A percentile compares a stretch with the other conserved stretches of the same genome.
These are phyloP conservation scores for Sedum album DNA, from an alignment of 164 flowering plant species.

Conservation along the genomic window DNA sequence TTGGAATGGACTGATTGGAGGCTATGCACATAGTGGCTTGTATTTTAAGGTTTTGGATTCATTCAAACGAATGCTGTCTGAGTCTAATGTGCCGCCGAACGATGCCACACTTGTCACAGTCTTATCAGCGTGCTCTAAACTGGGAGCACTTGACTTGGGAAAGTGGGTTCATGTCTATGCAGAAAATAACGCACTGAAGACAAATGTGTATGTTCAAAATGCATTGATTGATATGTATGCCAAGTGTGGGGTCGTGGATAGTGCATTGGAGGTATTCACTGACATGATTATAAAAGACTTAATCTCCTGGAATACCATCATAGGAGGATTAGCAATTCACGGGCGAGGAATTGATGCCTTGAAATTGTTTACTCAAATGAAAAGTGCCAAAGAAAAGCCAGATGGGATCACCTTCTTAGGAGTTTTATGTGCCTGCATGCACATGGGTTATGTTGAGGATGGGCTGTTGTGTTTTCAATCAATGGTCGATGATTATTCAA, in stretches of 20 bases:
- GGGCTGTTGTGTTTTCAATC: constrained; percentile 42
- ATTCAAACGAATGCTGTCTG: constrained; percentile 48
- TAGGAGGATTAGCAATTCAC: constrained; percentile 57
- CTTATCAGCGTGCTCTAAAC: constrained; percentile 52
- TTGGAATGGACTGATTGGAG: constrained; percentile 67
- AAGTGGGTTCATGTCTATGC: constrained; percentile 55
- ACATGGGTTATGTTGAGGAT: constrained; percentile 50
- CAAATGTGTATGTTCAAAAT: constrained; percentile 39
- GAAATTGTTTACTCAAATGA: constrained; percentile 38
- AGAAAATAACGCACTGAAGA: constrained; percentile 29
- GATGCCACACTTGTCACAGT: constrained; percentile 55
- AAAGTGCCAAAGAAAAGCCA: constrained; percentile 31
- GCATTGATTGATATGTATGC: too few relatives aligned
- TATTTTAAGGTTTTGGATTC: constrained; percentile 35
- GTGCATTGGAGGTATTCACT: constrained; percentile 37
- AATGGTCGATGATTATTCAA: constrained; percentile 38
- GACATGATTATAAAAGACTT: constrained; percentile 43
- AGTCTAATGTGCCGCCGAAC: constrained; percentile 40
- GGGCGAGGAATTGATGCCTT: constrained; percentile 54
- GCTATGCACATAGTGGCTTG: constrained; percentile 35
- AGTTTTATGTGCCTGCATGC: constrained; percentile 60
- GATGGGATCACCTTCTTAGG: constrained; percentile 65
- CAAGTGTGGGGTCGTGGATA: constrained; percentile 56
- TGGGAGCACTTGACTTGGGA: too few relatives aligned
- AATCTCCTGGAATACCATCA: constrained; percentile 62